These are phyloP conservation scores for Xylariaceae sp. DNA, from an alignment of 2,329 filamentous ascomycete species.

Conservation along the genomic window DNA sequence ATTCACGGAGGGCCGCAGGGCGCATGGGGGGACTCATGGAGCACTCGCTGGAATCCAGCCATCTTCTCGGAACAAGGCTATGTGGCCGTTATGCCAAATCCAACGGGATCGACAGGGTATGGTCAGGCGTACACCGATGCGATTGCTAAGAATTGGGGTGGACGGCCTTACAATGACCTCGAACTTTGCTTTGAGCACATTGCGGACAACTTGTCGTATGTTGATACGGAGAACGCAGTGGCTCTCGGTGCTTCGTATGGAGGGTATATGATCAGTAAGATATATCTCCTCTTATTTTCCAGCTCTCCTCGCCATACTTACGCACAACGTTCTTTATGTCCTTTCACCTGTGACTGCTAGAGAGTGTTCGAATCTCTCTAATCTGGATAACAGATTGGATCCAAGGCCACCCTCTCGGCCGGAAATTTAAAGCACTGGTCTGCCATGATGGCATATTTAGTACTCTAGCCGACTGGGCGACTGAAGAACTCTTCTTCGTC, in stretches of 20 bases:
- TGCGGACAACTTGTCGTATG: conserved; percentile 58
- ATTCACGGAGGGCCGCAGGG: conserved; percentile 83
- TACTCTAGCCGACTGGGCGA: conserved; percentile 60
- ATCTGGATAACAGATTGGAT: conserved; percentile 63
- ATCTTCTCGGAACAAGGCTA: conserved; percentile 87
- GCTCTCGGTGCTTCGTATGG: conserved; percentile 73
- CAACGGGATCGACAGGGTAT: conserved; percentile 78
- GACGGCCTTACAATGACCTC: conserved; percentile 77
- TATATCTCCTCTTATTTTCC: neutral
- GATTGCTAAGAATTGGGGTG: conserved; percentile 80
- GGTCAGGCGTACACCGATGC: conserved; percentile 73
- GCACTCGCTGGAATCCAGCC: conserved; percentile 78
- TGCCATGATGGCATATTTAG: conserved; percentile 86
- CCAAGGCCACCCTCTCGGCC: conserved; percentile 77
- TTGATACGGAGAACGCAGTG: conserved; percentile 67
- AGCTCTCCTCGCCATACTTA: neutral
- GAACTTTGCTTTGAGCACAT: conserved; percentile 75
- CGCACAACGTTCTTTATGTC: conserved; percentile 2
- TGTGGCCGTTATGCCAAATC: conserved; percentile 76
- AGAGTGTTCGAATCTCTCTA: conserved; percentile 2
- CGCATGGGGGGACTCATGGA: conserved; percentile 68
- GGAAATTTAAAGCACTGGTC: conserved; percentile 82
- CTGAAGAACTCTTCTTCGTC: conserved; percentile 68
- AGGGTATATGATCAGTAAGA: conserved; percentile 68
- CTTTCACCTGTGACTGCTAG: too few species aligned